A percentile compares a stretch with the other conserved stretches of the same genome.
Conservation (phyloP, 495 filamentous ascomycete genomes). For the Aspergillus ostianus region DNA sequence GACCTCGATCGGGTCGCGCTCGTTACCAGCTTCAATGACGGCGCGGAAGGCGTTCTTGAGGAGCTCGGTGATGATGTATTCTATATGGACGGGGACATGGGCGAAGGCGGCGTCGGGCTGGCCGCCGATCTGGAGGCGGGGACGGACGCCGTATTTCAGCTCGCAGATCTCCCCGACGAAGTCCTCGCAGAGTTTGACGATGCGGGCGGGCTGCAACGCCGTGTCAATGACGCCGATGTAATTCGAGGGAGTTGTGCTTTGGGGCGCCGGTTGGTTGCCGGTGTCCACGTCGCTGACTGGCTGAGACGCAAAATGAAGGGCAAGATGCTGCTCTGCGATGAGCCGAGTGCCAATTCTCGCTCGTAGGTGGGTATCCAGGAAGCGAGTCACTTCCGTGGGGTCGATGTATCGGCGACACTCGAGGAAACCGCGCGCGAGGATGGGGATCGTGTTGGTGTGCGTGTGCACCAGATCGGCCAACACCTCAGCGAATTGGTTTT, state of each 20-base stretch:
- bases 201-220: conserved; percentile 73
- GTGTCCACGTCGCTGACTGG: conserved; percentile 55
- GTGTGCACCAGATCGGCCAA: conserved; percentile 92
- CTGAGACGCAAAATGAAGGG: conserved; percentile 79
- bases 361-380: conserved; percentile 91
- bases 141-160: conserved; percentile 88
- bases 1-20: conserved; percentile 78
- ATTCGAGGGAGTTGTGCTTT: conserved; percentile 55
- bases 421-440: conserved; percentile 86
- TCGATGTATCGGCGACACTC: conserved; percentile 88
- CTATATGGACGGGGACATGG: conserved; percentile 90
- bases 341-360: conserved; percentile 91
- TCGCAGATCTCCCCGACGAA: conserved; percentile 97
- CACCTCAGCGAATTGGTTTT: conserved; percentile 84
- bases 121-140: conserved; percentile 76
- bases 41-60: conserved; percentile 96
- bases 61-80: conserved; percentile 95
- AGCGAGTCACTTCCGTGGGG: conserved; percentile 74
- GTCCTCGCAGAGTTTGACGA: conserved; percentile 76
- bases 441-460: conserved; percentile 89
- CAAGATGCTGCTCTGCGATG: conserved; percentile 96
- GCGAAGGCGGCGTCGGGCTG: conserved; percentile 79
- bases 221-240: conserved; percentile 99
- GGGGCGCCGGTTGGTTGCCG: conserved; percentile 16
- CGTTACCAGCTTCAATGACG: conserved; percentile 76